Percentiles rank a stretch among this genome's conserved stretches.
These are phyloP conservation scores for Spergularia marina DNA, from an alignment of 148 eudicot genomes.

Conservation along the genomic window DNA sequence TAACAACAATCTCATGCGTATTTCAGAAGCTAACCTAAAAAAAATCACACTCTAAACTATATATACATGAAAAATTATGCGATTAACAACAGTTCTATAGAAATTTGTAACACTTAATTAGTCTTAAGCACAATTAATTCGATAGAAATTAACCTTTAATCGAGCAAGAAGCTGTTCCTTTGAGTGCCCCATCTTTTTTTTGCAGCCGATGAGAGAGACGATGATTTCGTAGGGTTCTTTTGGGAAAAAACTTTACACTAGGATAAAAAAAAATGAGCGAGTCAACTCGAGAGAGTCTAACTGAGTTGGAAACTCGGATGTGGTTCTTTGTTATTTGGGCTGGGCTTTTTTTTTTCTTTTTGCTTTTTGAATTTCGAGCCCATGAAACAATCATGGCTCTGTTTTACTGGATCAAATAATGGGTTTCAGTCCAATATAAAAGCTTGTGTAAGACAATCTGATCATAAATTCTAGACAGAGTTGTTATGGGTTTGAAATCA, in stretches of 20 bases:
- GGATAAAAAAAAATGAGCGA: not conserved
- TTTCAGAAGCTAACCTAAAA: not conserved
- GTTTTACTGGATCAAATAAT: no score
- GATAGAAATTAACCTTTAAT: slow-evolving; percentile 26
- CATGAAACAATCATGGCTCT: no score
- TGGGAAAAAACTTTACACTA: no score
- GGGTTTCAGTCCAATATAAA: no score
- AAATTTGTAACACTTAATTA: not conserved
- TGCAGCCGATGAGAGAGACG: no score
- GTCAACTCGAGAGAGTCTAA: not conserved
- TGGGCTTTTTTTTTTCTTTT: not conserved
- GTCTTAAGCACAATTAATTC: not conserved
- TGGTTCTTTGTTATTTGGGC: not conserved
- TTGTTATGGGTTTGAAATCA: no score
- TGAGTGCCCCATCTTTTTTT: slow-evolving; percentile 25
- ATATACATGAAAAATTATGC: not conserved
- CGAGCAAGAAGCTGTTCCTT: slow-evolving; percentile 33
- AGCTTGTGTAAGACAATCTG: no score
- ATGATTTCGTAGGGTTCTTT: no score
- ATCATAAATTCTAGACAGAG: no score
- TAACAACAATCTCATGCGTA: not conserved
- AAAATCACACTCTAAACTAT: not conserved
- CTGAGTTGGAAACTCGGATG: not conserved
- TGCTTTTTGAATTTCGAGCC: no score
- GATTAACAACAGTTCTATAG: not conserved